Conservation (phyloP, 176 grass and related monocot species). For the Triticum dicoccoides region DNA sequence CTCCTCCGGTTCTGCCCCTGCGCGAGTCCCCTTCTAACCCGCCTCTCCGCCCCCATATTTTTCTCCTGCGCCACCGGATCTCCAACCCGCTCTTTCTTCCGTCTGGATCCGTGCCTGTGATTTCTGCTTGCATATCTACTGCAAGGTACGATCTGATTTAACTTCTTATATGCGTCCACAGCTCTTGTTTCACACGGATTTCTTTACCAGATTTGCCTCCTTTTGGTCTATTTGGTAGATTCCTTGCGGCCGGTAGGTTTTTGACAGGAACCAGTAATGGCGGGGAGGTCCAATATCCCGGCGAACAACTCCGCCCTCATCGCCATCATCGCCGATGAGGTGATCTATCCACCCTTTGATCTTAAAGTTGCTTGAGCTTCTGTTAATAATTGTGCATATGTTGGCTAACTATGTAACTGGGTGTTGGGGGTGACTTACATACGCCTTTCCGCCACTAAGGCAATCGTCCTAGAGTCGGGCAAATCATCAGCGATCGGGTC, state of each 20-base stretch:
- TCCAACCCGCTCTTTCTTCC: background rate
- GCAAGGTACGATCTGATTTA: background rate
- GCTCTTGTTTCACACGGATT: background rate
- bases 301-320: constrained; percentile 60
- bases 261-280: constrained; percentile 29
- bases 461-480: background rate
- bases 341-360: constrained; percentile 10
- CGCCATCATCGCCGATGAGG: constrained; percentile 72
- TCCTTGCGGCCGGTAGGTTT: background rate
- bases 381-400: background rate
- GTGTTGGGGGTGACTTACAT: background rate
- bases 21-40: background rate
- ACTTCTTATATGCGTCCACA: background rate
- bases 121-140: background rate
- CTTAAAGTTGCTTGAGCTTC: background rate
- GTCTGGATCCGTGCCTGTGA: background rate
- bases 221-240: background rate
- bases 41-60: background rate
- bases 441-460: background rate
- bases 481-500: background rate
- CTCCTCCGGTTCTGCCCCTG: background rate
- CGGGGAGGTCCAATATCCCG: constrained; percentile 46
- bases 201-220: background rate
- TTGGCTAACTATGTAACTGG: background rate
- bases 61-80: constrained; percentile 2